Base-by-base conservation (phyloP, 768 basidiomycete species). In the Suillus weaverae region DNA sequence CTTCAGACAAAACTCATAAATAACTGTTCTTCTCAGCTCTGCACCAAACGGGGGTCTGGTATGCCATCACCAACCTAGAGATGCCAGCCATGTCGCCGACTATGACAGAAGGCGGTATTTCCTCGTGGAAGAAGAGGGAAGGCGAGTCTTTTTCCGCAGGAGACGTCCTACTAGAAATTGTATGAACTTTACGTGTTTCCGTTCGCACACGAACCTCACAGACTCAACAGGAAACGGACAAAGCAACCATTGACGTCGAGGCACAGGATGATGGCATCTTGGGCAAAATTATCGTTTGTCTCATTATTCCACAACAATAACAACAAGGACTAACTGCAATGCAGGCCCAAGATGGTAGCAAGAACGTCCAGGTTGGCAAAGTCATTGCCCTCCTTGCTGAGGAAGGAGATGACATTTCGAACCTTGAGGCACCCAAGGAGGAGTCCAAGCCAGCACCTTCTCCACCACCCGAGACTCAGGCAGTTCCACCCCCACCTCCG, bases 51-150 rank as follows among this genome's bases (percentile, higher is more conserved):
- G 70, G 77, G 60, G 70, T 75, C 53, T 83, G 85, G 51, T 77
- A 77, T 68, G 93, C 89, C 38, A 83, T 93, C 60, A 88, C 91
- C 56, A 84, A 88, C 67, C 85, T 97, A 64, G 80, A 86, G 70
- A 97, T 98, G 94, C 96, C 96, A 5, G 96, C 96, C 64, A 97
- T 98, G 95, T 95, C 92, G 3, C 95, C 95, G 16, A 97, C 94
- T 14, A 95, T 98, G 92, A 95, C 92, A 0, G 95, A 97, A 77
- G 95, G 96, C 51, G 94, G 91, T 3, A 92, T 99, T 67, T 82
- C 94, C 0, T 83, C 83, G 4, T 98, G 97, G 95, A 97, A 97
- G 81, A 90, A 90, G 79, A 83, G 84, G 67, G 90, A 91, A 70
- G 94, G 95, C 20, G 93, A 94, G 65, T 71, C 86, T 0, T 97